A percentile compares a stretch with the other conserved stretches of the same genome.
Conservation (phyloP, 805 yeast genomes). For the Candida andamanensis region DNA sequence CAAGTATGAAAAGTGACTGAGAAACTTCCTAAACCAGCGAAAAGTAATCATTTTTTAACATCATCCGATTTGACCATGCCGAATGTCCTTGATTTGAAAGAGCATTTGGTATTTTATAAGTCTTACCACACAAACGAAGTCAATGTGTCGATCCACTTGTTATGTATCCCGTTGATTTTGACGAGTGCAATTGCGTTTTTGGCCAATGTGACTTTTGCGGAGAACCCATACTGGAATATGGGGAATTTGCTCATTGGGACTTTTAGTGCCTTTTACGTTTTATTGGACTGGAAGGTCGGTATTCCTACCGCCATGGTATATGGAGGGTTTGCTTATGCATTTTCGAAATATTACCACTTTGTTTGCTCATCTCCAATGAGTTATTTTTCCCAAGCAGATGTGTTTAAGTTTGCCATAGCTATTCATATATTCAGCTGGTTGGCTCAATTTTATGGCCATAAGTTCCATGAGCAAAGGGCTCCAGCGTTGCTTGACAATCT, state of each 20-base stretch:
- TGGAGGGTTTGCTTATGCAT: slow-evolving; percentile 17
- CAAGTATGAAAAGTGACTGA: too few species aligned
- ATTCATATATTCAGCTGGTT: slow-evolving; percentile 64
- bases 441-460: slow-evolving; percentile 86
- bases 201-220: slow-evolving; percentile 16
- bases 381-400: slow-evolving; percentile 13
- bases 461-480: slow-evolving; percentile 68
- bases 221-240: slow-evolving; percentile 35
- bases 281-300: slow-evolving; percentile 47
- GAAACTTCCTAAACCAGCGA: too few species aligned
- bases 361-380: slow-evolving; percentile 5
- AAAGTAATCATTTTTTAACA: not conserved
- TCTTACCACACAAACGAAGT: slow-evolving; percentile 47
- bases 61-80: slow-evolving; percentile 28
- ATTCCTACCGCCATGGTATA: slow-evolving; percentile 24
- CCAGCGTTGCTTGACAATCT: slow-evolving; percentile 86
- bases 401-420: slow-evolving; percentile 24
- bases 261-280: slow-evolving; percentile 55
- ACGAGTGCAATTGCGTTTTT: slow-evolving; percentile 45
- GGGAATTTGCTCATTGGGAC: slow-evolving; percentile 43
- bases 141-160: slow-evolving; percentile 72
- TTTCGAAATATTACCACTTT: slow-evolving; percentile 17
- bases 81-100: slow-evolving; percentile 29
- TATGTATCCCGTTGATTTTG: slow-evolving; percentile 76
- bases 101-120: slow-evolving; percentile 39